Percentiles rank a stretch among this genome's conserved stretches.
phyloP scores from a whole-genome alignment of 306 rosid genomes.

The Abrus pulchellus region DNA sequence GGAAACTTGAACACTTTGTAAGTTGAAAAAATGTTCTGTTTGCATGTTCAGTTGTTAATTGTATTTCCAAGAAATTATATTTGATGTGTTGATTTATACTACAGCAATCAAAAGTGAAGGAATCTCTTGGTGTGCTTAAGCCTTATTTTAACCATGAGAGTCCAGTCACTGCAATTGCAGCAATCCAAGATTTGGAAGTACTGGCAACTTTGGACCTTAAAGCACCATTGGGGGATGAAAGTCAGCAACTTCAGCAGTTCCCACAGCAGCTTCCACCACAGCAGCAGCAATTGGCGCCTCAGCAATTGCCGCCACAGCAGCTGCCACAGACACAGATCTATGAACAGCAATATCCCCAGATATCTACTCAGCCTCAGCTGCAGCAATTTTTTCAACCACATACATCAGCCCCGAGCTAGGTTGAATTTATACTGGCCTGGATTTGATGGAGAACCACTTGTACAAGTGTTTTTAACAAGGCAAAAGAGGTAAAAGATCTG shows the following conservation, averaged over 20 bases:
- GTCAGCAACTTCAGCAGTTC: not conserved
- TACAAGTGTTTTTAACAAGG: conserved; percentile 56
- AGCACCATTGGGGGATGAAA: conserved; percentile 61
- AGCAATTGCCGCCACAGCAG: not conserved
- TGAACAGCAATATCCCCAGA: conserved; percentile 26
- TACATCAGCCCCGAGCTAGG: conserved; percentile 30
- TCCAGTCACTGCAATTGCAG: conserved; percentile 60
- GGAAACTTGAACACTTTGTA: conserved; percentile 77
- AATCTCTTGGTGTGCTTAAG: conserved; percentile 69
- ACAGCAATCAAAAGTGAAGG: conserved; percentile 82
- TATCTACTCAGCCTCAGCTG: conserved; percentile 2
- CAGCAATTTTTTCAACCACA: conserved; percentile 31
- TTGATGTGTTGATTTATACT: not conserved
- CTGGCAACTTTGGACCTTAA: conserved; percentile 66
- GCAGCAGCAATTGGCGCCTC: no score
- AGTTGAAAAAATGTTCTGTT: conserved; percentile 48
- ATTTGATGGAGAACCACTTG: conserved; percentile 51
- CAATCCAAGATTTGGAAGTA: conserved; percentile 73
- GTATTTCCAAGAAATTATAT: conserved; percentile 27
- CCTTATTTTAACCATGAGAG: conserved; percentile 68
- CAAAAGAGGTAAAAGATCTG: conserved; percentile 53
- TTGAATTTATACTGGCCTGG: not conserved
- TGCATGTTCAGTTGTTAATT: not conserved
- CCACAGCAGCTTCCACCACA: not conserved
- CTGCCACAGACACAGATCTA: conserved; percentile 42